Conservation (phyloP, 306 rosid genomes). For the Quercus mongolica region DNA sequence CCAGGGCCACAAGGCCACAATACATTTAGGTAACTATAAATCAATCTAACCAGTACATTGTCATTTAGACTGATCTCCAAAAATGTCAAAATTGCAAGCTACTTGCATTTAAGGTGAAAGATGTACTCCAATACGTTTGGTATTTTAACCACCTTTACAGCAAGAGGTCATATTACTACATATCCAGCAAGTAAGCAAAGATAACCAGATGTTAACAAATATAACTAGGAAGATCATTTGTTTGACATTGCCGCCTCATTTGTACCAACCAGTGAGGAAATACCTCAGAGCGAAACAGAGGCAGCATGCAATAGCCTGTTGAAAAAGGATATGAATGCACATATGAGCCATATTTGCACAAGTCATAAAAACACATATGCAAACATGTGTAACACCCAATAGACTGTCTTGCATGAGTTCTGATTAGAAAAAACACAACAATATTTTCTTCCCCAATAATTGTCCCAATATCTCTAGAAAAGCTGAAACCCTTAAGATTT, state of each 20-base stretch:
- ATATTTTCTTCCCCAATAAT: not conserved
- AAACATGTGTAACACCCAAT: too few species aligned
- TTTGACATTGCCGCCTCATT: slow-evolving; percentile 40
- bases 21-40: not conserved
- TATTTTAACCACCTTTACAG: not conserved
- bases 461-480: not conserved
- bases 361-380: not conserved
- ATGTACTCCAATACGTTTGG: not conserved
- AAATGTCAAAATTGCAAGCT: not conserved
- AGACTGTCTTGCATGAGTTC: not conserved
- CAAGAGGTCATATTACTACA: not conserved
- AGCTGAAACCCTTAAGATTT: too few species aligned
- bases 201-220: not conserved
- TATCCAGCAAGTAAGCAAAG: not conserved
- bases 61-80: not conserved
- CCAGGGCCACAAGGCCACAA: too few species aligned
- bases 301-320: slow-evolving; percentile 75
- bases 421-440: not conserved
- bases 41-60: not conserved
- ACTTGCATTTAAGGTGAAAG: not conserved
- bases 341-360: not conserved
- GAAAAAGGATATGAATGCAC: not conserved
- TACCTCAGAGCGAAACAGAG: slow-evolving; percentile 84
- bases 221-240: not conserved
- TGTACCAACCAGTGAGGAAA: slow-evolving; percentile 95